Evolutionary conservation across 176 grass and related monocot genomes (phyloP).

Genomic region (Alloteropsis semialata): DNA sequence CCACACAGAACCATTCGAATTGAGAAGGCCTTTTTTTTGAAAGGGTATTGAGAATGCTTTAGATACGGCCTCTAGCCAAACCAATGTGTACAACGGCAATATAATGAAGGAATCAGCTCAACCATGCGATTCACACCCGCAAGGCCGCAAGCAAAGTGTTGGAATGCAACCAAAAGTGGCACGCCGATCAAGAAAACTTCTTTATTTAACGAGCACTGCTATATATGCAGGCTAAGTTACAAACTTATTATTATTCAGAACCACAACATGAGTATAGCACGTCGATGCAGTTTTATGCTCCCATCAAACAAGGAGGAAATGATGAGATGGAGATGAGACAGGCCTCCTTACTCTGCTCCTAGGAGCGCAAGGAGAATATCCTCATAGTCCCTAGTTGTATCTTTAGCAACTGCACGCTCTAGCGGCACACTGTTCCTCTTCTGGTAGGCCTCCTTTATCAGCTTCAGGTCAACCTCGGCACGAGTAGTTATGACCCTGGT

Average conservation of each 20-base stretch:
- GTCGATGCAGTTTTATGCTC: constrained; percentile 3
- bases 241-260: constrained; percentile 22
- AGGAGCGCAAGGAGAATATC: constrained; percentile 68
- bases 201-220: constrained; percentile 16
- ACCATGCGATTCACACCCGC: no score
- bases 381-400: constrained; percentile 80
- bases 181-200: background rate
- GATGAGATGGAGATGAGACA: background rate
- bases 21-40: no score
- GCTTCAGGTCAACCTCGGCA: constrained; percentile 73
- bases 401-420: constrained; percentile 58
- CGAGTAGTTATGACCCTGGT: constrained; percentile 76
- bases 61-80: background rate
- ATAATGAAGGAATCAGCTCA: no score
- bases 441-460: constrained; percentile 70
- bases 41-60: no score
- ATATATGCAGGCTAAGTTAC: constrained; percentile 1
- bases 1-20: no score
- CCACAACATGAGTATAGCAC: background rate
- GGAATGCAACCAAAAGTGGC: background rate
- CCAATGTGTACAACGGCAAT: background rate
- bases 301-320: constrained; percentile 3
- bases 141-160: background rate
- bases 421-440: constrained; percentile 84
- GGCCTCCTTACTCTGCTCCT: constrained; percentile 40